phyloP scores from a whole-genome alignment of 352 stramenopile genomes.

The Paralagenidium karlingii region DNA sequence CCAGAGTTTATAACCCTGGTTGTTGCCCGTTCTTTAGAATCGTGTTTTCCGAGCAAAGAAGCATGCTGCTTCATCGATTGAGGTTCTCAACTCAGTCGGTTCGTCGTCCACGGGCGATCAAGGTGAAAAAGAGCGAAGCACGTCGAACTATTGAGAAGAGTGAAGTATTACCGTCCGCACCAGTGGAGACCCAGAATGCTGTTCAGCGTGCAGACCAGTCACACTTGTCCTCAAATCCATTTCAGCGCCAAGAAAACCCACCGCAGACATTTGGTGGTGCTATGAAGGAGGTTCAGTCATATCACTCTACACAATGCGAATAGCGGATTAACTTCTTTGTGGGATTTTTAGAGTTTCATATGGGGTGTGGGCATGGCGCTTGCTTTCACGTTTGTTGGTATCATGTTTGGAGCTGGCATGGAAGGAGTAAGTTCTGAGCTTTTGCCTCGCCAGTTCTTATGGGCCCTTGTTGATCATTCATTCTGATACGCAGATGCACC shows the following conservation, averaged over 20 bases:
- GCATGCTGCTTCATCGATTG: no score
- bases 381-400: slow-evolving; percentile 53
- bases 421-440: slow-evolving; percentile 24
- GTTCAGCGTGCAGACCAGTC: slow-evolving; percentile 22
- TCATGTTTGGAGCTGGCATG: slow-evolving; percentile 44
- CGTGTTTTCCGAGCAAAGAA: no score
- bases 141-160: slow-evolving; percentile 22
- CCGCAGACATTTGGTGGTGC: slow-evolving; percentile 43
- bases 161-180: slow-evolving; percentile 4
- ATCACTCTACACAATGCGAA: not conserved
- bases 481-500: no score
- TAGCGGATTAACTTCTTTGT: not conserved
- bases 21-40: no score
- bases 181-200: slow-evolving; percentile 10
- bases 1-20: no score
- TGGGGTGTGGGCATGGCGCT: slow-evolving; percentile 70
- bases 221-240: slow-evolving; percentile 11
- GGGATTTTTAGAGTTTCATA: slow-evolving; percentile 64
- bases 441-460: no score
- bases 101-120: slow-evolving; percentile 46
- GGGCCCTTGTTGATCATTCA: no score
- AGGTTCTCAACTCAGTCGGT: no score
- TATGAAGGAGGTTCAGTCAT: slow-evolving; percentile 43
- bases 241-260: slow-evolving; percentile 4
- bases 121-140: slow-evolving; percentile 59